Conservation (phyloP, 139 green algal genomes). For the Asterochloris erici region DNA sequence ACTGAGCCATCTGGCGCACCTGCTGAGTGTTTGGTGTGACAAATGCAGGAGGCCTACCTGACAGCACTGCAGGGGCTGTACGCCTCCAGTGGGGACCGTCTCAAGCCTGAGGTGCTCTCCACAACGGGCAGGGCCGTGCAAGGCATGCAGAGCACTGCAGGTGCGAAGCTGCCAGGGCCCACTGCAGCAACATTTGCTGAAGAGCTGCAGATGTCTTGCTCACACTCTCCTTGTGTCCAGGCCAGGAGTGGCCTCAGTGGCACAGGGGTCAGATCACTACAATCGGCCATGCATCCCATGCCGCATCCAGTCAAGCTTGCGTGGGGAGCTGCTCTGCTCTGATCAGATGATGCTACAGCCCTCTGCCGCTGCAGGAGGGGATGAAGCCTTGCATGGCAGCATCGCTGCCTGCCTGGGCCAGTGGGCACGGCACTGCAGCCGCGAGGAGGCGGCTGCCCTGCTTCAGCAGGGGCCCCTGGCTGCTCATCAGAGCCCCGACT, state of each 20-base stretch:
- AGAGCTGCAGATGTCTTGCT: too few relatives aligned
- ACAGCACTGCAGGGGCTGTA: conserved; percentile 64
- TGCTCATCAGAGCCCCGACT: conserved; percentile 1
- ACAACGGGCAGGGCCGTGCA: conserved; percentile 18
- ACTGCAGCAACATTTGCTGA: too few relatives aligned
- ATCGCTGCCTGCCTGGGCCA: conserved; percentile 34
- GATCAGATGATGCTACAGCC: background rate
- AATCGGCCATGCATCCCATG: background rate
- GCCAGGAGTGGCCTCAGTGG: too few relatives aligned
- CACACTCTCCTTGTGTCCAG: too few relatives aligned
- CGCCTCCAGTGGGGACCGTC: conserved; percentile 41
- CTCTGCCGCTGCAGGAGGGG: conserved; percentile 13
- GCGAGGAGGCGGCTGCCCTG: conserved; percentile 23
- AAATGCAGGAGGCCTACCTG: conserved; percentile 59
- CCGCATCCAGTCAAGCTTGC: background rate
- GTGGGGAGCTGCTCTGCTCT: background rate
- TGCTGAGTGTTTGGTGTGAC: too few relatives aligned
- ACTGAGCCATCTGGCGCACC: too few relatives aligned
- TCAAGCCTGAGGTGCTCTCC: conserved; percentile 46
- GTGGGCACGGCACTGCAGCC: conserved; percentile 24
- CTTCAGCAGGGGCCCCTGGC: conserved; percentile 41
- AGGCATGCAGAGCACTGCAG: conserved; percentile 16
- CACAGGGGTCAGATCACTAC: background rate
- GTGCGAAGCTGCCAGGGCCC: background rate
- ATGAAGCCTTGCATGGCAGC: conserved; percentile 30